Evolutionary conservation across 1,284 basidiomycete species (phyloP).

Genomic region (Cutaneotrichosporon sp.): DNA sequence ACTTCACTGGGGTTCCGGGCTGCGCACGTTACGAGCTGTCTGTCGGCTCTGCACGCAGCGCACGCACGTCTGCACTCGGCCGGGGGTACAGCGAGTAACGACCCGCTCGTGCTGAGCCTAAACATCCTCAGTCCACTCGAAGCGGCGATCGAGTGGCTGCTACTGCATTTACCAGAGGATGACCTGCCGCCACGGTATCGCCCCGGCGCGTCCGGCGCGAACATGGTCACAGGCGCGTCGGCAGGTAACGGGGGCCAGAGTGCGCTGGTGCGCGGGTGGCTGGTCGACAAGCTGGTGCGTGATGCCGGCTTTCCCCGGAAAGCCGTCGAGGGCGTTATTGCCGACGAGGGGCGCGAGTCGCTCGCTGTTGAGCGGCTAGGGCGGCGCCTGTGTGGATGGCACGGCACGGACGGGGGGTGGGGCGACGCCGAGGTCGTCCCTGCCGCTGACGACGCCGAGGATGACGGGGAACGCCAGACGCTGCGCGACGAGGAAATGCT

Average conservation of each 20-base stretch:
- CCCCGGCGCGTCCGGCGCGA: conserved; percentile 61
- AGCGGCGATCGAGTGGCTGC: conserved; percentile 50
- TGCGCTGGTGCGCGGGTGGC: conserved; percentile 71
- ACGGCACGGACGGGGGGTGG: conserved; percentile 47
- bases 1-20: conserved; percentile 48
- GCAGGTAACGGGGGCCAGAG: conserved; percentile 51
- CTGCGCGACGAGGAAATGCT: conserved; percentile 69
- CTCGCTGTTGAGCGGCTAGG: conserved; percentile 46
- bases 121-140: conserved; percentile 55
- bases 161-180: conserved; percentile 53
- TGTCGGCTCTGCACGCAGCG: conserved; percentile 40
- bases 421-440: conserved; percentile 48
- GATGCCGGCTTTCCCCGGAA: conserved; percentile 77
- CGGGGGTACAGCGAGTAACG: conserved; percentile 10
- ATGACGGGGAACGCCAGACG: conserved; percentile 50
- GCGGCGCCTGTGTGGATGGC: conserved; percentile 46
- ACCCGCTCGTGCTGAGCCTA: conserved; percentile 47
- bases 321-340: conserved; percentile 58
- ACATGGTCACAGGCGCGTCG: conserved; percentile 56
- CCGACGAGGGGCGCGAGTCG: conserved; percentile 34
- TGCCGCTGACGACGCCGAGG: conserved; percentile 46
- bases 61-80: conserved; percentile 36
- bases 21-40: conserved; percentile 45
- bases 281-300: conserved; percentile 73
- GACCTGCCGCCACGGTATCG: conserved; percentile 58